Conservation (phyloP, 495 filamentous ascomycete species). For the Tuber umbilicatum region DNA sequence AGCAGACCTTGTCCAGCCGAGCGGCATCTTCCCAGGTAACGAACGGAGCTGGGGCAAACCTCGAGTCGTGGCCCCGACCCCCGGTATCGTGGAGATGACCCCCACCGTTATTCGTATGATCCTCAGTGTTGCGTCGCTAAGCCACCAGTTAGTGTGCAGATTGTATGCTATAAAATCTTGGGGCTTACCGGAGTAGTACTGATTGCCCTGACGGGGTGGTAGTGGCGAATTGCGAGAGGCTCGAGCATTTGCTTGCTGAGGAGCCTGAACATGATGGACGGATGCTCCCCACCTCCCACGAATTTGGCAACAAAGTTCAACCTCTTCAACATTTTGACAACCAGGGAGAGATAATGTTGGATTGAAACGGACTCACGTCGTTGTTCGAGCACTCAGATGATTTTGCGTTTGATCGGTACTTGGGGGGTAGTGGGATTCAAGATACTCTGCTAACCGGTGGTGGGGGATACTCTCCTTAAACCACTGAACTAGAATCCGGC, state of each 20-base stretch:
- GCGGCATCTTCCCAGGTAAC: neutral
- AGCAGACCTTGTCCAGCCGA: conserved; percentile 4
- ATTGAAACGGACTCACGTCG: conserved; percentile 2
- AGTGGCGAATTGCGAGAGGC: neutral
- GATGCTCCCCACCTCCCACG: conserved; percentile 2
- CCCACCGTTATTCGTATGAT: neutral
- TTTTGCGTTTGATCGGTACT: too few relatives aligned
- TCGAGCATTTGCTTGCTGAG: conserved; percentile 8
- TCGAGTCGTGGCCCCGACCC: too few relatives aligned
- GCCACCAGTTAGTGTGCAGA: conserved; percentile 7
- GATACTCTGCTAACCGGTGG: too few relatives aligned
- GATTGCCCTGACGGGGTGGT: neutral
- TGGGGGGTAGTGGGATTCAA: too few relatives aligned
- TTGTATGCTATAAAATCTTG: neutral
- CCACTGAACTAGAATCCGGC: too few relatives aligned
- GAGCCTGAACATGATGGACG: conserved; percentile 9
- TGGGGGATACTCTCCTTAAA: too few relatives aligned
- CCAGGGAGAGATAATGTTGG: neutral
- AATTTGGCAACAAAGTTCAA: neutral
- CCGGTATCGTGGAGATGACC: neutral
- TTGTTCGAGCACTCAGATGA: neutral
- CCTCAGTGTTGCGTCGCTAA: neutral
- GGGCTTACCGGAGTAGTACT: conserved; percentile 7
- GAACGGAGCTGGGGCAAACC: neutral
- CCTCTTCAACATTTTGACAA: neutral